Base-by-base conservation (phyloP, 176 grass and related monocot genomes). In the Rhynchospora breviuscula region DNA sequence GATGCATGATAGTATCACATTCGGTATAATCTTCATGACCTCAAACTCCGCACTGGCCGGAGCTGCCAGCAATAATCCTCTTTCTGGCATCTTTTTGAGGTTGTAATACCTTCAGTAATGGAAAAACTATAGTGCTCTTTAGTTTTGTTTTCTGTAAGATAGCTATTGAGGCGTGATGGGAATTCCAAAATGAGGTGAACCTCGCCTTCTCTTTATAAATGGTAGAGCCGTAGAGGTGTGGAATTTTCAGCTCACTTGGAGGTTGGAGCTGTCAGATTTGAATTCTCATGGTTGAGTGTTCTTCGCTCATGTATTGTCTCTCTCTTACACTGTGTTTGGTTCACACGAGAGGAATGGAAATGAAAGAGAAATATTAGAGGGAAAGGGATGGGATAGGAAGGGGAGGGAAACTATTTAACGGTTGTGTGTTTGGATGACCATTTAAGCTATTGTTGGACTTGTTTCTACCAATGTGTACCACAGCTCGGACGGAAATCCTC, bases 11-110 rank as follows among this genome's bases (percentile, higher is more conserved):
- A 98, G 81, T 85, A 98, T 22, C 29, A 98, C 90, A 19, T 93
- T 86, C 9, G 92, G 92, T 76, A 92, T 94, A 68, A 98, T 98
- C 92, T 94, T n/a, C n/a, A n/a, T 98, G 15, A 90, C 95, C 84
- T 98, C 95, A 15, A 92, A 92, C 79, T 98, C 85, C 15, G 46
- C 63, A 46, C 87, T 89, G 26, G 88, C 15, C 61, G 86, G 85
- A 64, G 90, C 90, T 54, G 88, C 88, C 84, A 97, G 92, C 29
- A 90, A 87, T 61, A 92, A 85, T 70, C 90, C 95, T 84, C 92
- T 92, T 5, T 88, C 89, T 85, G 90, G 85, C 93, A 97, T 97
- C 84, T 45, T 83, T 77, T 31, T 22, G 6, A 78, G 73, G 47
- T 53, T 67, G 23, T 54, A 33, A 78, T 15, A 57, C 17, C 25